These are phyloP conservation scores for Diplodia intermedia DNA, from an alignment of 2,329 filamentous ascomycete genomes.

Conservation along the genomic window DNA sequence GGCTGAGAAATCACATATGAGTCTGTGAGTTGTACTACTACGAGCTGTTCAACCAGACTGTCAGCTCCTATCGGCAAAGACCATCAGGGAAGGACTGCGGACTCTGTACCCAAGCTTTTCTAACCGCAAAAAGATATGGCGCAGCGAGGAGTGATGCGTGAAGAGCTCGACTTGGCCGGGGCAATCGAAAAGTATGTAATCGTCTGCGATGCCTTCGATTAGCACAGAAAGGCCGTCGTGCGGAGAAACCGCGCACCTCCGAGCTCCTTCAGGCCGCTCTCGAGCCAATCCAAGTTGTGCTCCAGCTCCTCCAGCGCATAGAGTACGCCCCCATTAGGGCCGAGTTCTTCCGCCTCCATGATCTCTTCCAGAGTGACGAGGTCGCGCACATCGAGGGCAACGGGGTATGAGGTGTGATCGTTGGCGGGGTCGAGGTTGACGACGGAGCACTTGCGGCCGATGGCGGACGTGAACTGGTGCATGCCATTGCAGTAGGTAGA, in stretches of 20 bases:
- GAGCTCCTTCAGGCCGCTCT: conserved; percentile 77
- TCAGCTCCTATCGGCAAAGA: conserved; percentile 38
- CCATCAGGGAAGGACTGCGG: conserved; percentile 48
- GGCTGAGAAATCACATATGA: conserved; percentile 92
- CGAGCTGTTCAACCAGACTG: conserved; percentile 68
- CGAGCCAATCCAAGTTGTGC: conserved; percentile 91
- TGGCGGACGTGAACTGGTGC: conserved; percentile 97
- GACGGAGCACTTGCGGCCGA: conserved; percentile 91
- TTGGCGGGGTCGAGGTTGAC: conserved; percentile 98
- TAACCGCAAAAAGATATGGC: conserved; percentile 88
- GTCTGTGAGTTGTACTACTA: conserved; percentile 91
- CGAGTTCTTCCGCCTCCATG: conserved; percentile 88
- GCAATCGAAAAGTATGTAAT: conserved; percentile 95
- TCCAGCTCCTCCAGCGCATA: conserved; percentile 97
- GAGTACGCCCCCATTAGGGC: conserved; percentile 89
- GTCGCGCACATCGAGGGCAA: conserved; percentile 87
- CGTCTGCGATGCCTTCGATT: conserved; percentile 60
- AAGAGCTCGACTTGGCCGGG: conserved; percentile 97
- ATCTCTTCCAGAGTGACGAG: conserved; percentile 92
- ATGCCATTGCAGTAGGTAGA: conserved; percentile 99
- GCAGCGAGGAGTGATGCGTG: conserved; percentile 89
- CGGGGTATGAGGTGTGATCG: conserved; percentile 86
- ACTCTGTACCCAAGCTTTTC: conserved; percentile 94
- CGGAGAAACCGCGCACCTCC: conserved; percentile 56
- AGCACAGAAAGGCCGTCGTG: conserved; percentile 29